A percentile compares a stretch with the other conserved stretches of the same genome.
phyloP scores from a whole-genome alignment of 2,329 filamentous ascomycete species.

The Hirsutella rhossiliensis region DNA sequence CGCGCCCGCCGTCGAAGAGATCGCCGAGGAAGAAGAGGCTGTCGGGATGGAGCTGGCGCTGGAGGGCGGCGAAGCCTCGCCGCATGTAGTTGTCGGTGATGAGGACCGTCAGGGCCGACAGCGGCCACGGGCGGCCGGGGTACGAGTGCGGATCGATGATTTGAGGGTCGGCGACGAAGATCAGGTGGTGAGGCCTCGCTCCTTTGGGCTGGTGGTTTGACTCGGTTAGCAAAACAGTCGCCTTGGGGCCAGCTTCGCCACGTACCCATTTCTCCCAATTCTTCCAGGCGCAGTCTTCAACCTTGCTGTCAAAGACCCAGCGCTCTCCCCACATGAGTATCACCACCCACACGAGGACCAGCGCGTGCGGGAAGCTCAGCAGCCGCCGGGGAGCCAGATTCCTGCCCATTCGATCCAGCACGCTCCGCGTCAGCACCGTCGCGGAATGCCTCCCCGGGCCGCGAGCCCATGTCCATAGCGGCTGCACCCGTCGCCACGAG shows the following conservation, averaged over 20 bases:
- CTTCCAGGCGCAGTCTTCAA: constrained; percentile 67
- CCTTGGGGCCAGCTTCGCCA: not conserved
- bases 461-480: constrained; percentile 27
- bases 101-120: constrained; percentile 38
- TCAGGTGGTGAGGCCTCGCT: constrained; percentile 70
- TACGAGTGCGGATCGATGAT: constrained; percentile 94
- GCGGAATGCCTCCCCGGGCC: constrained; percentile 27
- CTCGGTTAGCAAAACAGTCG: not conserved
- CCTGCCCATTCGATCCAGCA: constrained; percentile 14
- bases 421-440: constrained; percentile 16
- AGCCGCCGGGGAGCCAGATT: constrained; percentile 40
- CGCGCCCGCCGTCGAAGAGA: constrained; percentile 87
- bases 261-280: constrained; percentile 89
- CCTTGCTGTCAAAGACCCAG: constrained; percentile 58
- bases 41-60: constrained; percentile 66
- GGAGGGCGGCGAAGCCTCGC: constrained; percentile 68
- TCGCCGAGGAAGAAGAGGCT: constrained; percentile 87
- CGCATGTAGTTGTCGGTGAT: constrained; percentile 86
- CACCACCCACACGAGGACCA: constrained; percentile 64
- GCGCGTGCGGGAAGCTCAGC: constrained; percentile 50
- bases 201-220: constrained; percentile 50
- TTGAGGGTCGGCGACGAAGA: constrained; percentile 83
- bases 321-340: constrained; percentile 78
- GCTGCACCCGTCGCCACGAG: constrained; percentile 13
- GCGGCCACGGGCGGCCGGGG: constrained; percentile 58